Evolutionary conservation across 2,329 filamentous ascomycete genomes (phyloP), one percentile per base, ranked within the genome.

Genomic region (Fusarium odoratissimum): DNA sequence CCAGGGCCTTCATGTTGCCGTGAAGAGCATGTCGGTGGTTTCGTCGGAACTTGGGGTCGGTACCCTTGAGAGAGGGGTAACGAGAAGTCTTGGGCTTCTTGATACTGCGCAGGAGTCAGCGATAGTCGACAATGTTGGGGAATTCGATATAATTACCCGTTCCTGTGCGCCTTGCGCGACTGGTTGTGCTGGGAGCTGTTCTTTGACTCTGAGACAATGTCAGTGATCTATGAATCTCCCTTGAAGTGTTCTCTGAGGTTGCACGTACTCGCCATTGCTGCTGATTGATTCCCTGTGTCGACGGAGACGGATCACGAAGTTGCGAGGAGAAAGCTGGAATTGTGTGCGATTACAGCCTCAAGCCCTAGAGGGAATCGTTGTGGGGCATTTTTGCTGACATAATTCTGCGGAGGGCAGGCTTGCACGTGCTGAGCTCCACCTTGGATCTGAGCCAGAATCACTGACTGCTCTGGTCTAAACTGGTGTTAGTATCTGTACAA

Each of bases 1-100:
- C 95, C 89, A 99, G 88, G 84, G 96, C 96, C 90, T 94, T 97
- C 90, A 94, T 95, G 85, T 95, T 99, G 86, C 96, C 96, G 90
- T 98, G 96, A 77, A 98, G 95, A 86, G 96, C 96, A 91, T 99
- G 95, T 90, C 95, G 94, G 90, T 99, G 96, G 91, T 99, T 99
- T 88, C 96, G 93, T 87, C 96, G 93, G 91, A 99, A 99, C 92
- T 99, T 99, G 85, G 96, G 95, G 89, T 99, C 96, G 86, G 94
- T 96, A 82, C 96, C 96, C 86, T 98, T 98, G 83, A 99, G 92
- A 80, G 95, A 98, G 78, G 96, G 96, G 90, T 99, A 99, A 90
- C 96, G 91, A 87, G 95, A 91, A 84, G 96, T 98, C 92, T 97
- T 98, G 78, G 96, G 96, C 93, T 98, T 98, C 93, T 98, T 98